Base-by-base conservation (phyloP, 345 rosid species). In the Salix exigua region DNA sequence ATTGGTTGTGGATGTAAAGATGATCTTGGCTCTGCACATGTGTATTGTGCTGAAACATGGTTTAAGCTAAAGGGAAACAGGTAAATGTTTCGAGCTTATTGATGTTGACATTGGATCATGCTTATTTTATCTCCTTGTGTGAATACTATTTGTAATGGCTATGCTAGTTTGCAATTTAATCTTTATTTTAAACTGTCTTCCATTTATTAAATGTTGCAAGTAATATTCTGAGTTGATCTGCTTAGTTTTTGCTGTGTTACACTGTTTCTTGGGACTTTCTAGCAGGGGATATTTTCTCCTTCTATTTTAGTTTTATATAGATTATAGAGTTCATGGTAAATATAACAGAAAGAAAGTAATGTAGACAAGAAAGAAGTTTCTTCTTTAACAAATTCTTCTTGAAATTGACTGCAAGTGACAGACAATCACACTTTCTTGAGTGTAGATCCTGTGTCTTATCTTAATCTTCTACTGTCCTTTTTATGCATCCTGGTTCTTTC, bases 1-100 rank as follows among this genome's bases (percentile, higher is more conserved):
- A 92, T 95, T 71, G 97, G 97, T 60, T 95, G 99, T 83, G 89
- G 88, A 13, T 95, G 99, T 81, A 95, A 95, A 89, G 91, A 88
- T 77, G 97, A 93, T 71, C 97, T 95, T 26, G 94, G 93, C 74
- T 82, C 86, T 79, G 94, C 93, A 13, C 99, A 95, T 85, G 73
- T 75, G 28, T 87, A 88, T 69, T 95, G 97, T 71, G 99, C 97
- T 0, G 97, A 95, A 87, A 89, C 91, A 35, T 95, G 99, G 97
- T 95, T 95, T 83, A 95, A 87, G 85, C 86, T 90, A 23, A 91
- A 84, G 89, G 96, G 97, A 82, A 95, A 89, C 88, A 92, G 97
- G 99, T 95, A 86, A 75, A 30, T 30, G 30, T 71, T 53, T 70
- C 25, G 74, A 23, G 28, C 35, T 21, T 62, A 9, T 58, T 25